Conservation (phyloP, 495 filamentous ascomycete species). For the Physcia stellaris region DNA sequence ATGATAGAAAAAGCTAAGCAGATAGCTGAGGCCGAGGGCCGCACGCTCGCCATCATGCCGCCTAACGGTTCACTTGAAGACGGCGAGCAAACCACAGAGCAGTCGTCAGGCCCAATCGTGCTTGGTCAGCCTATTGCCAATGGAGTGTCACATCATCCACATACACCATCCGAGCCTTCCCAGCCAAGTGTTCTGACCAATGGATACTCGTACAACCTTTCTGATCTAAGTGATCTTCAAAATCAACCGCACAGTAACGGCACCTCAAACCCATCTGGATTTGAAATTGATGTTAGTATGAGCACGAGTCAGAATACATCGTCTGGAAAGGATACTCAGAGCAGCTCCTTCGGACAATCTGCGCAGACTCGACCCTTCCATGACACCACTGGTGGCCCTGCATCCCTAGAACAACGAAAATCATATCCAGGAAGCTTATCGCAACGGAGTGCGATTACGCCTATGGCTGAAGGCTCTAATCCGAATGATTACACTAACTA, state of each 20-base stretch:
- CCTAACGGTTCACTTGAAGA: conserved; percentile 34
- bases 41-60: conserved; percentile 12
- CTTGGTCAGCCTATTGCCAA: conserved; percentile 45
- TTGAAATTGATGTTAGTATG: conserved; percentile 40
- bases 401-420: conserved; percentile 11
- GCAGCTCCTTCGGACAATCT: conserved; percentile 38
- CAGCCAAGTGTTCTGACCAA: conserved; percentile 39
- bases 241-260: conserved; percentile 48
- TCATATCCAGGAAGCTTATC: conserved; percentile 30
- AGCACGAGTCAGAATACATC: conserved; percentile 30
- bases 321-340: conserved; percentile 26
- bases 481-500: conserved; percentile 67
- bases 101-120: conserved; percentile 40
- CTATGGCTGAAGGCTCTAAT: conserved; percentile 62
- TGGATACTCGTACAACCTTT: conserved; percentile 31
- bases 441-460: conserved; percentile 60
- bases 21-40: conserved; percentile 32
- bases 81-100: conserved; percentile 24
- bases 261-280: conserved; percentile 47
- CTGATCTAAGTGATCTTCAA: conserved; percentile 30
- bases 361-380: conserved; percentile 35
- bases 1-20: conserved; percentile 46
- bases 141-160: conserved; percentile 17
- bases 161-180: conserved; percentile 33
- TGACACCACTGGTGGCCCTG: conserved; percentile 29